Evolutionary conservation across 495 filamentous ascomycete genomes (phyloP).

Genomic region (Penicillium ochrochloron): DNA sequence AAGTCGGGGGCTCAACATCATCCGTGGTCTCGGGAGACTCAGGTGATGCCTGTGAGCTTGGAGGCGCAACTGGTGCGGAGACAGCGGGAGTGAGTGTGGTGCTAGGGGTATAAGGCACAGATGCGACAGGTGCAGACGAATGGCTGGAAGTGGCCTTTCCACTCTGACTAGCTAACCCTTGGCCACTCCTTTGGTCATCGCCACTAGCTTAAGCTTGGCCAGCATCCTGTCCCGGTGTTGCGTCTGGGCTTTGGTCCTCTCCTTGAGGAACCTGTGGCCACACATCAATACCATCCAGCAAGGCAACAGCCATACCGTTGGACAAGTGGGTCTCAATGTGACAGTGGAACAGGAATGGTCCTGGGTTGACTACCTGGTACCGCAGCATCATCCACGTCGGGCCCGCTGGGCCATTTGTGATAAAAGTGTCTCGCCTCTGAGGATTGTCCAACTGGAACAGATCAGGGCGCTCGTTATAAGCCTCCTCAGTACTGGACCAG

Average conservation of each 20-base stretch:
- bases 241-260: constrained; percentile 26
- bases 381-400: constrained; percentile 49
- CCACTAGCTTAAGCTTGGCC: background rate
- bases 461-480: constrained; percentile 40
- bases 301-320: constrained; percentile 55
- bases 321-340: constrained; percentile 55
- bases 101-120: background rate
- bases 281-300: constrained; percentile 55
- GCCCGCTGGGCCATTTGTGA: constrained; percentile 34
- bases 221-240: background rate
- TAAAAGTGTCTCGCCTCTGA: constrained; percentile 47
- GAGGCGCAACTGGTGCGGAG: background rate
- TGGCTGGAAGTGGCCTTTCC: background rate
- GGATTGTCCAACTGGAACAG: constrained; percentile 54
- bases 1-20: background rate
- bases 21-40: background rate
- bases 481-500: constrained; percentile 50
- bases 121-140: background rate
- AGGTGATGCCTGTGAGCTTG: background rate
- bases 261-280: constrained; percentile 44
- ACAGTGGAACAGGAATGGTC: constrained; percentile 57
- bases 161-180: background rate
- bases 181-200: background rate
- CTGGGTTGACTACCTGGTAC: constrained; percentile 57
- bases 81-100: background rate